phyloP scores from a whole-genome alignment of 176 grass and related monocot genomes.

The Dendrocalamus sinicus region DNA sequence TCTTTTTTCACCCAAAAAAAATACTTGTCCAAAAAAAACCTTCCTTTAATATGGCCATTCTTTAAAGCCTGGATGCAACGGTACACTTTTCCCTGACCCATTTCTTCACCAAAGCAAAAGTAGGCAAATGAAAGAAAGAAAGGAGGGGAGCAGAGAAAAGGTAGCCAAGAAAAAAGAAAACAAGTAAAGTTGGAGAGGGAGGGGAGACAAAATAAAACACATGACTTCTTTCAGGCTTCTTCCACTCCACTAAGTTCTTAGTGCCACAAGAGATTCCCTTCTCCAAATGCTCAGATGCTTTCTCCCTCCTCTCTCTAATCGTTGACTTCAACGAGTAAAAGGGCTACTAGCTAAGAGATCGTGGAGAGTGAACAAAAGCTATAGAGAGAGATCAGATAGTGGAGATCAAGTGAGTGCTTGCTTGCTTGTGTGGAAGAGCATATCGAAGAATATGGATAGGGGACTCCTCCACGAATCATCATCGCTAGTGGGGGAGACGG shows the following conservation, averaged over 20 bases:
- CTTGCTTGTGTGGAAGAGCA: slow-evolving; percentile 37
- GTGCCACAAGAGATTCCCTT: slow-evolving; percentile 59
- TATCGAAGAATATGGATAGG: slow-evolving; percentile 63
- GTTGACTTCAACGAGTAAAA: slow-evolving; percentile 51
- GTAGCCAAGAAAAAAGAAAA: slow-evolving; percentile 41
- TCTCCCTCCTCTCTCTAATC: slow-evolving; percentile 51
- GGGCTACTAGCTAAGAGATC: slow-evolving; percentile 18
- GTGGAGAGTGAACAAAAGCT: slow-evolving; percentile 37
- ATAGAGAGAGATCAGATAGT: slow-evolving; percentile 8
- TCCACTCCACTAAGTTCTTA: slow-evolving; percentile 38
- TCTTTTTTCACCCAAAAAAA: not conserved
- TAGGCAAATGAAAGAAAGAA: slow-evolving; percentile 21
- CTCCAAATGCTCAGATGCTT: slow-evolving; percentile 46
- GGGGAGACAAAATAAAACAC: slow-evolving; percentile 60
- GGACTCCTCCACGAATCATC: slow-evolving; percentile 68
- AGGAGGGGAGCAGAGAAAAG: slow-evolving; percentile 28
- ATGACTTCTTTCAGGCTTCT: slow-evolving; percentile 49
- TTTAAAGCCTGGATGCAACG: slow-evolving; percentile 58
- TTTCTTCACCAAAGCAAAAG: slow-evolving; percentile 68
- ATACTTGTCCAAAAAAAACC: not conserved
- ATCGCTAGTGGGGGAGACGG: slow-evolving; percentile 64
- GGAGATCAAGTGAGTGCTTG: slow-evolving; percentile 32
- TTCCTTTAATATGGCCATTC: slow-evolving; percentile 46
- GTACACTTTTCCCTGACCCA: slow-evolving; percentile 47
- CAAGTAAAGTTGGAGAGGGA: slow-evolving; percentile 40